Conservation (phyloP, 805 yeast genomes). For the Kluyveromyces dobzhanskii region DNA sequence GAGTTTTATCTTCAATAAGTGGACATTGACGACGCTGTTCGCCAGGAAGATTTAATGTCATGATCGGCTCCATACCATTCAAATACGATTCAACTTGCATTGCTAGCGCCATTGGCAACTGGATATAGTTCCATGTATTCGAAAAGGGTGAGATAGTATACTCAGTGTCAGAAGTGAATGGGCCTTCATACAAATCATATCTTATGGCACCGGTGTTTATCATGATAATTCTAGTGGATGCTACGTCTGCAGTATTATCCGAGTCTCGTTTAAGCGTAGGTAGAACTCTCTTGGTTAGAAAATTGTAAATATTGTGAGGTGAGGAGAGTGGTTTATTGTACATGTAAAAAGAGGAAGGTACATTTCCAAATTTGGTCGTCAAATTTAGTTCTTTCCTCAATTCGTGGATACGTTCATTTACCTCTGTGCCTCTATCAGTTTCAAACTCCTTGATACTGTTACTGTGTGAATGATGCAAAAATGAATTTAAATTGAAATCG, state of each 20-base stretch:
- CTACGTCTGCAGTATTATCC: too few species aligned
- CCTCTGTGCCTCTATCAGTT: conserved; percentile 45
- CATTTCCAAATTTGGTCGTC: conserved; percentile 51
- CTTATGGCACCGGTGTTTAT: conserved; percentile 85
- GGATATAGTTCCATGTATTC: conserved; percentile 66
- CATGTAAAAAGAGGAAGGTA: conserved; percentile 58
- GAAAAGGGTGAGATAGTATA: conserved; percentile 80
- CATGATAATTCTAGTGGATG: conserved; percentile 46
- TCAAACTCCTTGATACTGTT: conserved; percentile 32
- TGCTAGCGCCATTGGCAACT: conserved; percentile 54
- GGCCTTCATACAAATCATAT: conserved; percentile 79
- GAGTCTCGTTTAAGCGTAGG: too few species aligned
- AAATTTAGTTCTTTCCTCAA: conserved; percentile 44
- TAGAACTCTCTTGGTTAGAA: conserved; percentile 51
- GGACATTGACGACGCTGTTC: conserved; percentile 16
- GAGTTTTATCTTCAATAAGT: conserved; percentile 15
- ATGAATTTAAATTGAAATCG: conserved; percentile 72
- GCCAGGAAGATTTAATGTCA: neutral
- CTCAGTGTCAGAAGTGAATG: conserved; percentile 70
- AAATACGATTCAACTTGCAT: conserved; percentile 42
- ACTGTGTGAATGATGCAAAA: conserved; percentile 48
- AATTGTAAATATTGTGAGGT: conserved; percentile 45
- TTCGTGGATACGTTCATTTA: conserved; percentile 37
- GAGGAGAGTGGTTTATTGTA: conserved; percentile 59
- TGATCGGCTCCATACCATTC: conserved; percentile 38